A percentile compares a stretch with the other conserved stretches of the same genome.
These are phyloP conservation scores for Cyclostephanos tholiformis DNA, from an alignment of 108 stramenopile genomes.

Conservation along the genomic window DNA sequence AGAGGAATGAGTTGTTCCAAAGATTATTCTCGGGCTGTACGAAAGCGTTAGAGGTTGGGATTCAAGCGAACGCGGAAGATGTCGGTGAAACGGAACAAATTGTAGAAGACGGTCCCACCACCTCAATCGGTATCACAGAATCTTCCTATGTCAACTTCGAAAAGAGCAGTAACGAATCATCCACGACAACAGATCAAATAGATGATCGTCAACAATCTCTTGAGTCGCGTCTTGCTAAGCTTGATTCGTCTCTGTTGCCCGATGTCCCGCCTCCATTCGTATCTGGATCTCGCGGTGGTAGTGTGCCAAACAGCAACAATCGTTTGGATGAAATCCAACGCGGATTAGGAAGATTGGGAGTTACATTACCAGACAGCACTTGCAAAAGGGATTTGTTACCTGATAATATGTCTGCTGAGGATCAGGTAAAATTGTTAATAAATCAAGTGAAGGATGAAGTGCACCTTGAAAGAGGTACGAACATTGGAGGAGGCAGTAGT, in stretches of 20 bases:
- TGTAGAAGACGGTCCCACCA: no score
- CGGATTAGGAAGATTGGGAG: slow-evolving; percentile 36
- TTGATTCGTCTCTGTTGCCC: slow-evolving; percentile 23
- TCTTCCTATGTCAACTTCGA: neutral
- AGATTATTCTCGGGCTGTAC: slow-evolving; percentile 17
- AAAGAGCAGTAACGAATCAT: neutral
- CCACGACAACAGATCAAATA: neutral
- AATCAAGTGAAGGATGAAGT: slow-evolving; percentile 39
- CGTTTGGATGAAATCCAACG: slow-evolving; percentile 26
- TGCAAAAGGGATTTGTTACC: slow-evolving; percentile 3
- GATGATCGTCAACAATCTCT: slow-evolving; percentile 19
- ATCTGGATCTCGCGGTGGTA: slow-evolving; percentile 8
- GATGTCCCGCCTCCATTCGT: slow-evolving; percentile 10
- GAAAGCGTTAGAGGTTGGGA: neutral
- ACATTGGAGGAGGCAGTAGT: neutral
- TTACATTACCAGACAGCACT: slow-evolving; percentile 28
- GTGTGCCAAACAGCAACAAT: slow-evolving; percentile 6
- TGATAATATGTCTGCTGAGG: slow-evolving; percentile 28
- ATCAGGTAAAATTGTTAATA: slow-evolving; percentile 42
- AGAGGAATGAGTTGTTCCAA: slow-evolving; percentile 16
- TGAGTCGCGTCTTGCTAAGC: slow-evolving; percentile 26
- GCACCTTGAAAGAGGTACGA: slow-evolving; percentile 18
- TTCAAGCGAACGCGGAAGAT: neutral
- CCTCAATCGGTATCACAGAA: neutral
- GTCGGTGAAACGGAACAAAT: neutral